A percentile compares a stretch with the other conserved stretches of the same genome.
Conservation (phyloP, 1,139 yeast genomes). For the Saccharomyces hybrid region DNA sequence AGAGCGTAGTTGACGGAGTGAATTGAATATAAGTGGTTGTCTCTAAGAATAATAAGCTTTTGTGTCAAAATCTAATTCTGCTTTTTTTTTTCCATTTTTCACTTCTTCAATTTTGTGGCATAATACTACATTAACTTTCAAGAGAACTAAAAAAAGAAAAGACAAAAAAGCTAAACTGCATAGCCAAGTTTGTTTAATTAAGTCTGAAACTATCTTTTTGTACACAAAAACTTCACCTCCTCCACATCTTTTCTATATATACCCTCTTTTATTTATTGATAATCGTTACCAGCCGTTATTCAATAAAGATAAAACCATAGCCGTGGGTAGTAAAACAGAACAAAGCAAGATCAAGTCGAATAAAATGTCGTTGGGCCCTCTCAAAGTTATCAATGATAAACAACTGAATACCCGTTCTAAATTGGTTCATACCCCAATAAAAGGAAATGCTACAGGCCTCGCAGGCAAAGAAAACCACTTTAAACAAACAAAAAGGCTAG, state of each 20-base stretch:
- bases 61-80: not conserved
- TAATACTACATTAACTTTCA: too few relatives aligned
- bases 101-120: too few relatives aligned
- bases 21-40: not conserved
- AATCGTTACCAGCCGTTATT: too few relatives aligned
- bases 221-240: too few relatives aligned
- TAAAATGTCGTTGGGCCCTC: conserved; percentile 27
- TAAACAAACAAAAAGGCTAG: conserved; percentile 2
- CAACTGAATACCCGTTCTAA: conserved; percentile 30
- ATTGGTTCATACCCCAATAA: conserved; percentile 27
- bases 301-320: too few relatives aligned
- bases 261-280: too few relatives aligned
- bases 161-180: too few relatives aligned
- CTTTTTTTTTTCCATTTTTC: too few relatives aligned
- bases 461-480: conserved; percentile 18
- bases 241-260: too few relatives aligned
- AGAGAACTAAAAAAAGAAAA: too few relatives aligned
- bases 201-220: too few relatives aligned
- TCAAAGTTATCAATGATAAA: conserved; percentile 30
- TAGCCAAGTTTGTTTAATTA: too few relatives aligned
- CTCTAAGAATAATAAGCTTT: not conserved
- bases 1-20: not conserved
- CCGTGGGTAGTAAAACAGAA: not conserved
- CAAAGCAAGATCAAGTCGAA: not conserved
- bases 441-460: conserved; percentile 11